Base-by-base conservation (phyloP, 225 moss, liverwort and hornwort genomes). In the Anthoceros angustus region DNA sequence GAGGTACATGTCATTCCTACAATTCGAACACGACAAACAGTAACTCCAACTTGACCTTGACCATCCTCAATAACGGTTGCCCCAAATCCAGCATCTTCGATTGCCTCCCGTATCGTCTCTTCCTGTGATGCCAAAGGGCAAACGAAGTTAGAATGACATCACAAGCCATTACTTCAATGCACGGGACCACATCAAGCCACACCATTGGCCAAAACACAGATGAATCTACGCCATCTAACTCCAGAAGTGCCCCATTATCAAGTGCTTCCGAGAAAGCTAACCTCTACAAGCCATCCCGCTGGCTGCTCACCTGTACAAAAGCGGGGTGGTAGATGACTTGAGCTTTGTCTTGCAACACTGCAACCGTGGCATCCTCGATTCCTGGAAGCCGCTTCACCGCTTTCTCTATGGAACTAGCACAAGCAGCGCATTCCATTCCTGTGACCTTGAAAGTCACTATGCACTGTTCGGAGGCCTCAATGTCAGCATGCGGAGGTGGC, bases 351-450 rank as follows among this genome's bases (percentile, higher is more conserved):
- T 86, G 91, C 70, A 98, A 74, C 39, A 92, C 72, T 15, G 92
- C 85, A 16, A 98, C 89, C 1, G 92, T 82, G 7, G 95, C 95
- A 68, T 89, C 82, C 72, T 88, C 87, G 55, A 98, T 92, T 68
- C 95, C 95, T 41, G 80, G 87, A 69, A 91, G 69, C 64, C 95
- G 74, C 71, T 98, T 98, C 64, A 98, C 95, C 12, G 84, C 88
- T 72, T 98, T 98, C 72, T 98, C 95, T 41, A 98, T 89, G 8
- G 95, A 98, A 7, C 85, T 85, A 61, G 88, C 82, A 61, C 95
- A 98, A 7, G 95, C 95, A 48, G 87, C 85, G 62, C 95, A 98
- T 69, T 85, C 86, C 95, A 98, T 98, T 43, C 95, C 95, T 23
- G 76, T 72, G 20, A 98, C 95, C 69, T 78, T 80, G 71, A 98